These are phyloP conservation scores for Paralagenidium karlingii DNA, from an alignment of 352 stramenopile species.

Conservation along the genomic window DNA sequence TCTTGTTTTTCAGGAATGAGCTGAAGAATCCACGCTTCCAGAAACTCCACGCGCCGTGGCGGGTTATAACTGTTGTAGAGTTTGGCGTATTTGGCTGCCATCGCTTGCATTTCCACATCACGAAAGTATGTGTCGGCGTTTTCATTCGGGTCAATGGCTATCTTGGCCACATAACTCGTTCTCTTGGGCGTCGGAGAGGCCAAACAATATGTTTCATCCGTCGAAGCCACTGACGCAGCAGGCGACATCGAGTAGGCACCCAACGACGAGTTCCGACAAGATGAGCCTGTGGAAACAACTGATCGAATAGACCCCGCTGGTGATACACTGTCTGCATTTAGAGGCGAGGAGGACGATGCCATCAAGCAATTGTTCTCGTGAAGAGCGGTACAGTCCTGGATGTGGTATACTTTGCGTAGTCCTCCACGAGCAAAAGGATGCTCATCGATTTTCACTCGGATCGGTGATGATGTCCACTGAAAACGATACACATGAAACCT, in stretches of 20 bases:
- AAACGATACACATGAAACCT: not conserved
- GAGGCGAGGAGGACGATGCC: not conserved
- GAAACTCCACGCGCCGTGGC: conserved; percentile 58
- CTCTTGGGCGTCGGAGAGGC: no score
- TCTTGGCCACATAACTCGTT: conserved; percentile 55
- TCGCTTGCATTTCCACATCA: conserved; percentile 77
- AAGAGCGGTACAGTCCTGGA: conserved; percentile 35
- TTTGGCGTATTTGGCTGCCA: conserved; percentile 63
- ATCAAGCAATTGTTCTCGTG: no score
- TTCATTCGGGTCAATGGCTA: conserved; percentile 66
- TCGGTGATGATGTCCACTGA: conserved; percentile 52
- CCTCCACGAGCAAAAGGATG: conserved; percentile 46
- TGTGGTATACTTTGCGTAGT: conserved; percentile 51
- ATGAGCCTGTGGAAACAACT: not conserved
- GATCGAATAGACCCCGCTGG: no score
- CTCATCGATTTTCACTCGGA: conserved; percentile 63
- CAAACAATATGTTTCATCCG: no score
- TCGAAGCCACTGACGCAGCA: not conserved
- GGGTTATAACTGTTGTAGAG: conserved; percentile 77
- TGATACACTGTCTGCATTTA: conserved; percentile 25
- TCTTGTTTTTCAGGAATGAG: conserved; percentile 22
- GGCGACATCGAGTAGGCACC: no score
- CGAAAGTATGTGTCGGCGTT: conserved; percentile 77
- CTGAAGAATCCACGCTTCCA: conserved; percentile 66
- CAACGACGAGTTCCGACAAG: no score